Evolutionary conservation across 2,329 filamentous ascomycete genomes (phyloP), one percentile per base, ranked within the genome.

Genomic region (Fusarium bactridioides): DNA sequence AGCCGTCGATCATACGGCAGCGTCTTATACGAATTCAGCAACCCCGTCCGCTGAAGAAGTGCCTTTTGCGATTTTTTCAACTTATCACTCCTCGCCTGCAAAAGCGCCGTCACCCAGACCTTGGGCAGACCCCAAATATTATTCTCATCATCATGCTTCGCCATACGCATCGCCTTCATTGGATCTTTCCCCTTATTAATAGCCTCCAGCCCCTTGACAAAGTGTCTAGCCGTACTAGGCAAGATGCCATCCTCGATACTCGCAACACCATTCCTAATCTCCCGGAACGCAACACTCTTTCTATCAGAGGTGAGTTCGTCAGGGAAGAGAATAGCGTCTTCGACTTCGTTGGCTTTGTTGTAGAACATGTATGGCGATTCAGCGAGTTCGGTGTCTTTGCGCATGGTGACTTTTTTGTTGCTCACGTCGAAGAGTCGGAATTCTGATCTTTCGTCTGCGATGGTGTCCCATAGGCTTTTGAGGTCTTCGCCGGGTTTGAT

Each of bases 271-370:
- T 79, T 79, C 13, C 47, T 64, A 1, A 77, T 73, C 53, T 76
- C 64, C 1, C 74, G 59, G 37, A 79, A 79, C 3, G 71, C 64
- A 7, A 68, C 66, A 5, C 31, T 74, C 11, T 69, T 44, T 21
- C 50, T 76, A 4, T 68, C 51, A 2, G 68, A 62, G 6, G 10
- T 47, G 1, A 69, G 27, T 31, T 79, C 78, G 9, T 79, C 72
- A 1, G 77, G 76, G 15, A 79, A 79, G 19, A 79, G 37, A 10
- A 79, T 51, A 5, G 45, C 59, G 13, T 79, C 78, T 44, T 79
- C 77, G 7, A 47, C 64, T 4, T 48, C 51, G 23, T 78, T 76
- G 16, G 63, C 74, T 11, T 74, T 48, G 58, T 73, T 79, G 51
- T 79, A 79, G 59, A 79, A 79, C 53, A 74, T 56, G 51, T 79